phyloP scores from a whole-genome alignment of 2,329 filamentous ascomycete species.

The Xylaria sp. region DNA sequence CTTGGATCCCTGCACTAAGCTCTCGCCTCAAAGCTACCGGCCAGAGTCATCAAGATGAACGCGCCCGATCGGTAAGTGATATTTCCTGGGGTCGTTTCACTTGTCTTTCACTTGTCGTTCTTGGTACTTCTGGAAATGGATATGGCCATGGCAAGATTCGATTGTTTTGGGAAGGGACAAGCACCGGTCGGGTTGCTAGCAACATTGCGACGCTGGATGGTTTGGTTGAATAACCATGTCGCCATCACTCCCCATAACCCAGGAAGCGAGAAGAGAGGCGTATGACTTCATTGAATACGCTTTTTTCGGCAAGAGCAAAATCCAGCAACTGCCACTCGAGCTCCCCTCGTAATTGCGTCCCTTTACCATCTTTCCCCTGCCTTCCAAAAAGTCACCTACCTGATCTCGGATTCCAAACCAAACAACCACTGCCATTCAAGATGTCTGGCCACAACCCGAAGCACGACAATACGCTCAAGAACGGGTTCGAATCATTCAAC shows the following conservation, averaged over 20 bases:
- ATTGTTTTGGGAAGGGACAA: too few relatives aligned
- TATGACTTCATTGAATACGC: too few relatives aligned
- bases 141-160: too few relatives aligned
- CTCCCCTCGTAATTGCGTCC: not conserved
- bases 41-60: conserved; percentile 49
- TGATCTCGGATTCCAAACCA: not conserved
- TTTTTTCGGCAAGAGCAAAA: not conserved
- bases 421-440: conserved; percentile 6
- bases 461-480: conserved; percentile 19
- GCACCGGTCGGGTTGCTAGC: too few relatives aligned
- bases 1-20: not conserved
- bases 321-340: not conserved
- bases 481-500: conserved; percentile 15
- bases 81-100: not conserved
- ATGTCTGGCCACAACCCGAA: conserved; percentile 15
- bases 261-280: too few relatives aligned
- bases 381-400: not conserved
- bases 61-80: conserved; percentile 56
- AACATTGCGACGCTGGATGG: too few relatives aligned
- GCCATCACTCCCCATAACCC: too few relatives aligned
- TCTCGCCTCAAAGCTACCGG: not conserved
- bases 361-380: not conserved
- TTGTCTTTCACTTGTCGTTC: conserved; percentile 6
- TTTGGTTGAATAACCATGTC: too few relatives aligned
- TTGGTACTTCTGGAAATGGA: too few relatives aligned